Percentiles rank a stretch among this genome's conserved stretches.
These are phyloP conservation scores for Ophiostoma australiae DNA, from an alignment of 2,329 filamentous ascomycete genomes.

Conservation along the genomic window DNA sequence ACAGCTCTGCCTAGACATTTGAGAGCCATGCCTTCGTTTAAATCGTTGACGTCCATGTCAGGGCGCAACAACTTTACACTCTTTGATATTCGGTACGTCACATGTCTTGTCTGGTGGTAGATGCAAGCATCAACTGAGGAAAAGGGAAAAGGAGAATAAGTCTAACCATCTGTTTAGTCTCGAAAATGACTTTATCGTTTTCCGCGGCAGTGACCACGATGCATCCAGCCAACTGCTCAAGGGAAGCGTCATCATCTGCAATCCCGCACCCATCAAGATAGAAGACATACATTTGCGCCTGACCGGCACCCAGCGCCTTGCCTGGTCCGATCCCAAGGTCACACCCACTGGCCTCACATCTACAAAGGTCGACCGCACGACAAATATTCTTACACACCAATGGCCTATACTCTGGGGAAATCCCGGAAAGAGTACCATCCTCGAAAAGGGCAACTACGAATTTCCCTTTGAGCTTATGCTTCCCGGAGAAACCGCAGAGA, in stretches of 20 bases:
- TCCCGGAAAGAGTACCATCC: conserved; percentile 52
- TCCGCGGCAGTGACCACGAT: conserved; percentile 69
- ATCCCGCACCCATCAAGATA: conserved; percentile 62
- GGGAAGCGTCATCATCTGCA: conserved; percentile 67
- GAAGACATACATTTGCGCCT: conserved; percentile 70
- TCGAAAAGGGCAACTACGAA: conserved; percentile 74
- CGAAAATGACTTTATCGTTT: conserved; percentile 73
- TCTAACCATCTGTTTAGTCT: conserved; percentile 47
- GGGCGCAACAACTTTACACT: conserved; percentile 49
- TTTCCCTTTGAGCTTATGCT: conserved; percentile 73
- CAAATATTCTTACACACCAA: conserved; percentile 60
- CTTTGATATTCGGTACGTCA: conserved; percentile 54
- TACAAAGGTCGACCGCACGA: conserved; percentile 55
- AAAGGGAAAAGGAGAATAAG: not conserved
- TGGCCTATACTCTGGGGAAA: conserved; percentile 62
- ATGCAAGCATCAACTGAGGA: not conserved
- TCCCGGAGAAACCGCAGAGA: conserved; percentile 72
- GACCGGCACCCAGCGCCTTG: conserved; percentile 62
- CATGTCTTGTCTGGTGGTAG: not conserved
- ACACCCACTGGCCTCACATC: conserved; percentile 56
- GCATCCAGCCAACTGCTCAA: conserved; percentile 70
- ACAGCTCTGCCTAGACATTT: conserved; percentile 10
- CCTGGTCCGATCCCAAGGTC: conserved; percentile 49
- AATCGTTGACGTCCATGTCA: conserved; percentile 50
- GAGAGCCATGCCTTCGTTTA: conserved; percentile 38